Percentiles rank a stretch among this genome's conserved stretches.
Conservation (phyloP, 208 protist species). For the Leishmania aethiopica region DNA sequence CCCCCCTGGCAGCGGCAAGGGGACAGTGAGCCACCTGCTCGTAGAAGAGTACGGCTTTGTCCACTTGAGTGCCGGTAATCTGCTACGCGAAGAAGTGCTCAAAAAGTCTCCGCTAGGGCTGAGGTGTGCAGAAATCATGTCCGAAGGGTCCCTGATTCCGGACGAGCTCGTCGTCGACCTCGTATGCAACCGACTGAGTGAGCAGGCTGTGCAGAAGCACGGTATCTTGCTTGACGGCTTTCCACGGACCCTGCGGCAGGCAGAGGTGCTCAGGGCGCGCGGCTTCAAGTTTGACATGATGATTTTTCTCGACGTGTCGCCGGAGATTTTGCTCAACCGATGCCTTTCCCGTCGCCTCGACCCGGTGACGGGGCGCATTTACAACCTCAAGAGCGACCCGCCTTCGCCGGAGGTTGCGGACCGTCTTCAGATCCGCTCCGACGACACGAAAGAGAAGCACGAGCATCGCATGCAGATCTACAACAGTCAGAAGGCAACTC, state of each 20-base stretch:
- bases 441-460: conserved; percentile 84
- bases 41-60: conserved; percentile 82
- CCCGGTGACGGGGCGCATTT: conserved; percentile 73
- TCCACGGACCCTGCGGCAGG: conserved; percentile 92
- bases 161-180: conserved; percentile 82
- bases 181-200: conserved; percentile 50
- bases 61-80: conserved; percentile 90
- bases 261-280: conserved; percentile 50
- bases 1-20: conserved; percentile 79
- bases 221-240: conserved; percentile 94
- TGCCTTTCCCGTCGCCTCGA: conserved; percentile 69
- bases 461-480: conserved; percentile 74
- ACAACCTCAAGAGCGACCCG: conserved; percentile 78
- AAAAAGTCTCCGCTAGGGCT: conserved; percentile 58
- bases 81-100: conserved; percentile 90
- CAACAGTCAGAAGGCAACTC: conserved; percentile 56
- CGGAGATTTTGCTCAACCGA: conserved; percentile 50
- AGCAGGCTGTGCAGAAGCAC: conserved; percentile 37
- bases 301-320: conserved; percentile 70
- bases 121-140: conserved; percentile 53
- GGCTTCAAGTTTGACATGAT: conserved; percentile 76
- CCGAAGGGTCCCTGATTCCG: conserved; percentile 78
- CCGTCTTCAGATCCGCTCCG: conserved; percentile 78
- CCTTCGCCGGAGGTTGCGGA: conserved; percentile 67
- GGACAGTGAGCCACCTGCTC: conserved; percentile 82